Percentiles rank a stretch among this genome's conserved stretches.
These are phyloP conservation scores for Epicoccum sorghinum DNA, from an alignment of 2,329 filamentous ascomycete genomes.

Conservation along the genomic window DNA sequence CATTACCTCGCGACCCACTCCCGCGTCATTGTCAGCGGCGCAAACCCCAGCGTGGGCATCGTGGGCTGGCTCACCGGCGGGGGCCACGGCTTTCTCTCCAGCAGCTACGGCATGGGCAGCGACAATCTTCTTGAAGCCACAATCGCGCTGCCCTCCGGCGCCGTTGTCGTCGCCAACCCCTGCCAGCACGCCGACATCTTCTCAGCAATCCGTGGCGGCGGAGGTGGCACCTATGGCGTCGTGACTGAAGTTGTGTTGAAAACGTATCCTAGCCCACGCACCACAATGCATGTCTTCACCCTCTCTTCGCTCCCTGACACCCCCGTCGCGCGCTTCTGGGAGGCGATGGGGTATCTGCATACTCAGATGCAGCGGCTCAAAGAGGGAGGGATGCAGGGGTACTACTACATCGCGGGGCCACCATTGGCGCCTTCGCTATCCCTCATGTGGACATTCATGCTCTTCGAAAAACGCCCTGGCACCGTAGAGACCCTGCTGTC, in stretches of 20 bases:
- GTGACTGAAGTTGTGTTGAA: constrained; percentile 33
- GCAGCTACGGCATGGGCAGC: constrained; percentile 46
- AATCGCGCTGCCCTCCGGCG: constrained; percentile 37
- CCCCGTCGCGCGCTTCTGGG: constrained; percentile 21
- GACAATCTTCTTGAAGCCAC: constrained; percentile 46
- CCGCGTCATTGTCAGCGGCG: constrained; percentile 28
- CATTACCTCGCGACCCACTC: constrained; percentile 20
- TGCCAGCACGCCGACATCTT: constrained; percentile 44
- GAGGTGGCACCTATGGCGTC: constrained; percentile 52
- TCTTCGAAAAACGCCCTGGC: constrained; percentile 30
- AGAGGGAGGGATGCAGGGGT: constrained; percentile 36
- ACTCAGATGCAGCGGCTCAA: constrained; percentile 32
- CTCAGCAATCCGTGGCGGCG: constrained; percentile 51
- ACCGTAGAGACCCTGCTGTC: constrained; percentile 25
- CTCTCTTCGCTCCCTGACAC: constrained; percentile 15
- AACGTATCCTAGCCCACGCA: constrained; percentile 38
- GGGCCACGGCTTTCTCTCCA: constrained; percentile 47
- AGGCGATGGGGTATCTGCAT: constrained; percentile 29
- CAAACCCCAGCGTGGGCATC: constrained; percentile 45
- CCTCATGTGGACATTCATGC: constrained; percentile 26
- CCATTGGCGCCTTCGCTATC: constrained; percentile 21
- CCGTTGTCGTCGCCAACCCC: constrained; percentile 24
- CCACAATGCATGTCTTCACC: constrained; percentile 22
- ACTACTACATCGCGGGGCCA: constrained; percentile 33
- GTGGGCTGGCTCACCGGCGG: constrained; percentile 50